phyloP scores from a whole-genome alignment of 805 yeast genomes.

The Metschnikowia anglica region DNA sequence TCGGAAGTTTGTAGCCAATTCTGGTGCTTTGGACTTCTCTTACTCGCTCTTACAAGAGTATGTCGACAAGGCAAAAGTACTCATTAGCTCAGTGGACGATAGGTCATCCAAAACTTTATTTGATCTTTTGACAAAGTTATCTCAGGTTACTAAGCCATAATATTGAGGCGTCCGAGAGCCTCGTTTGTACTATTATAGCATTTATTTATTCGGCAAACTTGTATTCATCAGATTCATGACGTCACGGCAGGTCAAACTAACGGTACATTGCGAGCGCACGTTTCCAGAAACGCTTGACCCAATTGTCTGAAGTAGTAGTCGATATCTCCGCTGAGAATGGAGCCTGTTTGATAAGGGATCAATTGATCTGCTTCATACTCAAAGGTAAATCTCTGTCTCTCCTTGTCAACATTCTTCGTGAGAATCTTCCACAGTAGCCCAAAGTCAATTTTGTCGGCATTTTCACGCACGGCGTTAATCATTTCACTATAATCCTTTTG shows the following conservation, averaged over 20 bases:
- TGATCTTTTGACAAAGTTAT: slow-evolving; percentile 2
- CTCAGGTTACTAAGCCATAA: slow-evolving; percentile 3
- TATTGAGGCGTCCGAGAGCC: too few relatives aligned
- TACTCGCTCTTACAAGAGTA: slow-evolving; percentile 24
- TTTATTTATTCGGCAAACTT: too few relatives aligned
- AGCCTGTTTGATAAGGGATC: slow-evolving; percentile 8
- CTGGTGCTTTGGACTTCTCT: slow-evolving; percentile 30
- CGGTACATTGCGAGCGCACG: slow-evolving; percentile 2
- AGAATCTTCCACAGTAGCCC: slow-evolving; percentile 25
- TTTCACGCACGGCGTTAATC: slow-evolving; percentile 21
- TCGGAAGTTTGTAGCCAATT: slow-evolving; percentile 7
- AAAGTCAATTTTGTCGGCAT: slow-evolving; percentile 24
- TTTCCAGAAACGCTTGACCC: slow-evolving; percentile 7
- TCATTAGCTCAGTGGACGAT: not conserved
- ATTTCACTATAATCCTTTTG: slow-evolving; percentile 22
- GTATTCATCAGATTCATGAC: too few relatives aligned
- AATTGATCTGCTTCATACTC: slow-evolving; percentile 8
- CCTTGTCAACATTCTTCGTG: slow-evolving; percentile 27
- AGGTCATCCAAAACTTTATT: not conserved
- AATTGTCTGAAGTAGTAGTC: slow-evolving; percentile 27
- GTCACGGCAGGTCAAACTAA: too few relatives aligned
- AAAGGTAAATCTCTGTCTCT: slow-evolving; percentile 22
- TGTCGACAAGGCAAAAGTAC: slow-evolving; percentile 22
- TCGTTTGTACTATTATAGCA: too few relatives aligned
- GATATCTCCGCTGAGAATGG: slow-evolving; percentile 21